Evolutionary conservation across 2,329 filamentous ascomycete genomes (phyloP).

Genomic region (Talaromyces sp.): DNA sequence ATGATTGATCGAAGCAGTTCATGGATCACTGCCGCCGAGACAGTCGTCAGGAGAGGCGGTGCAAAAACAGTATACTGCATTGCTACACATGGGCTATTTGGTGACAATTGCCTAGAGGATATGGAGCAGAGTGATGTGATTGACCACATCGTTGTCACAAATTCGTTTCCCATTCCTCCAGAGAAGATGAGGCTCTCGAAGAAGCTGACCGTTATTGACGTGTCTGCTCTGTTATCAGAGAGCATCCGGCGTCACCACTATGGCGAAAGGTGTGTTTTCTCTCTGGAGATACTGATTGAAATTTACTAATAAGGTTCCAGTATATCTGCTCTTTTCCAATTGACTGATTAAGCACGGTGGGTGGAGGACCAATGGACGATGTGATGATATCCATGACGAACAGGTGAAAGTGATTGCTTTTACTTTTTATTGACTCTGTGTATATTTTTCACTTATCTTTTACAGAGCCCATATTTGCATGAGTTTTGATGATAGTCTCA

Average conservation of each 20-base stretch:
- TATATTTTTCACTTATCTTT: neutral
- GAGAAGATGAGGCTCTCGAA: constrained; percentile 67
- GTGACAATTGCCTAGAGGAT: constrained; percentile 82
- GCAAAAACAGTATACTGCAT: constrained; percentile 97
- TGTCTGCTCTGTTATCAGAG: constrained; percentile 84
- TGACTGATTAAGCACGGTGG: constrained; percentile 48
- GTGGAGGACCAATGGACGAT: constrained; percentile 5
- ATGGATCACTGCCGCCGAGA: constrained; percentile 97
- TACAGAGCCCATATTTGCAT: constrained; percentile 5
- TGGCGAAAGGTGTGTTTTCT: constrained; percentile 67
- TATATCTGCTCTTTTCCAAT: constrained; percentile 61
- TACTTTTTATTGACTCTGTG: constrained; percentile 6
- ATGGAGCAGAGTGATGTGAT: constrained; percentile 92
- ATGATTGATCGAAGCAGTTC: constrained; percentile 98
- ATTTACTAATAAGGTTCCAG: constrained; percentile 28
- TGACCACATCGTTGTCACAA: constrained; percentile 90
- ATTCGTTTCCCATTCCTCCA: constrained; percentile 88
- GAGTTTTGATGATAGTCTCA: constrained; percentile 4
- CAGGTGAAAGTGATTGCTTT: constrained; percentile 1
- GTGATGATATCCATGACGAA: constrained; percentile 17
- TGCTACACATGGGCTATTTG: constrained; percentile 93
- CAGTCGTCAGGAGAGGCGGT: constrained; percentile 85
- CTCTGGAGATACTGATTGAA: constrained; percentile 33
- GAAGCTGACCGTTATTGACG: constrained; percentile 86
- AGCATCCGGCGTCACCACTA: constrained; percentile 96